These are phyloP conservation scores for Penicillium sclerotiorum DNA, from an alignment of 2,329 filamentous ascomycete species.

Conservation along the genomic window DNA sequence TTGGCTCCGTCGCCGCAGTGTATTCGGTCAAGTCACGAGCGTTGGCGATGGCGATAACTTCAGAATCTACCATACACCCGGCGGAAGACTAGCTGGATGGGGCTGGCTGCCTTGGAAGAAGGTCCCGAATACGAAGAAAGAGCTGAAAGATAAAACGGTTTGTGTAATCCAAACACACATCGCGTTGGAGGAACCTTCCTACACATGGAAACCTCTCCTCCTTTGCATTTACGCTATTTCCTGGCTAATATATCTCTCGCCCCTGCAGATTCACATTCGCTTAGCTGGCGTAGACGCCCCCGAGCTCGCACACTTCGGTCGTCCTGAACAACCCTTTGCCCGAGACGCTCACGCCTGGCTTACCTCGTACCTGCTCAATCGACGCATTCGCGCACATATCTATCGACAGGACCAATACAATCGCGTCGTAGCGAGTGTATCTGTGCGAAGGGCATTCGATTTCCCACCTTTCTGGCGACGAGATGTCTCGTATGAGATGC, in stretches of 20 bases:
- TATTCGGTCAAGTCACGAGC: constrained; percentile 86
- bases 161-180: constrained; percentile 27
- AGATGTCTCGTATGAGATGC: constrained; percentile 89
- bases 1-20: constrained; percentile 72
- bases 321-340: constrained; percentile 79
- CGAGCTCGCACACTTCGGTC: constrained; percentile 89
- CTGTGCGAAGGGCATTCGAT: constrained; percentile 60
- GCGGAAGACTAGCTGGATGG: constrained; percentile 86
- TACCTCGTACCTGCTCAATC: constrained; percentile 68
- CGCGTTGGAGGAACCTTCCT: background rate
- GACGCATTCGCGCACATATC: constrained; percentile 77
- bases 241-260: background rate
- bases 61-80: constrained; percentile 89
- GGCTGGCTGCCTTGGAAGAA: constrained; percentile 77
- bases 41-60: constrained; percentile 98
- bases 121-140: constrained; percentile 69
- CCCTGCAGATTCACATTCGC: constrained; percentile 71
- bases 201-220: background rate
- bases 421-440: constrained; percentile 83
- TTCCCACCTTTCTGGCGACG: constrained; percentile 58
- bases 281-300: constrained; percentile 93
- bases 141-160: constrained; percentile 78
- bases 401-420: constrained; percentile 90
- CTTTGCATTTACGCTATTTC: background rate
- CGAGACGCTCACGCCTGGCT: constrained; percentile 82